Conservation (phyloP, 768 basidiomycete genomes). For the Paxillus involutus region DNA sequence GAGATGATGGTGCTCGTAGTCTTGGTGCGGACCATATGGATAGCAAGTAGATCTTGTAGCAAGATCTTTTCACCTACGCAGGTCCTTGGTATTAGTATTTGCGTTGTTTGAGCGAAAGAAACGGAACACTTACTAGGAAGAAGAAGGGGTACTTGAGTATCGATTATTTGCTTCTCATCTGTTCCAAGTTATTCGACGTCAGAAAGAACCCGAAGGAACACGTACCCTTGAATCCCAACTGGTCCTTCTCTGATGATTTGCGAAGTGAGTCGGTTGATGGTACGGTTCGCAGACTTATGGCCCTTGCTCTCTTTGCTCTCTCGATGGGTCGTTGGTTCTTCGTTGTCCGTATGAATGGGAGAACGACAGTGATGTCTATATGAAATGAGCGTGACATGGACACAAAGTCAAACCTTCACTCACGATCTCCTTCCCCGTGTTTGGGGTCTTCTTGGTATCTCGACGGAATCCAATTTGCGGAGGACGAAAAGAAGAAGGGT, state of each 20-base stretch:
- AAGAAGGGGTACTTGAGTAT: conserved; percentile 51
- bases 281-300: conserved; percentile 13
- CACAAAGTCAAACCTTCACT: conserved; percentile 35
- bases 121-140: conserved; percentile 30
- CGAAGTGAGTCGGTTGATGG: not conserved
- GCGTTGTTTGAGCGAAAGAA: not conserved
- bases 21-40: conserved; percentile 49
- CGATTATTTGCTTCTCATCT: conserved; percentile 38
- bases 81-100: not conserved
- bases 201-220: not conserved
- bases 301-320: conserved; percentile 7
- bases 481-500: conserved; percentile 66
- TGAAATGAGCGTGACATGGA: conserved; percentile 3
- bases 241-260: not conserved
- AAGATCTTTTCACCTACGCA: conserved; percentile 19
- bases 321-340: conserved; percentile 25
- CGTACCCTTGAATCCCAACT: conserved; percentile 18
- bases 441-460: conserved; percentile 56
- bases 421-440: conserved; percentile 50
- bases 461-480: conserved; percentile 66
- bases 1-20: conserved; percentile 25
- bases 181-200: not conserved
- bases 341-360: conserved; percentile 50
- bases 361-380: conserved; percentile 55
- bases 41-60: conserved; percentile 47